phyloP scores from a whole-genome alignment of 805 yeast genomes.

The Aciculoconidium aculeatum region DNA sequence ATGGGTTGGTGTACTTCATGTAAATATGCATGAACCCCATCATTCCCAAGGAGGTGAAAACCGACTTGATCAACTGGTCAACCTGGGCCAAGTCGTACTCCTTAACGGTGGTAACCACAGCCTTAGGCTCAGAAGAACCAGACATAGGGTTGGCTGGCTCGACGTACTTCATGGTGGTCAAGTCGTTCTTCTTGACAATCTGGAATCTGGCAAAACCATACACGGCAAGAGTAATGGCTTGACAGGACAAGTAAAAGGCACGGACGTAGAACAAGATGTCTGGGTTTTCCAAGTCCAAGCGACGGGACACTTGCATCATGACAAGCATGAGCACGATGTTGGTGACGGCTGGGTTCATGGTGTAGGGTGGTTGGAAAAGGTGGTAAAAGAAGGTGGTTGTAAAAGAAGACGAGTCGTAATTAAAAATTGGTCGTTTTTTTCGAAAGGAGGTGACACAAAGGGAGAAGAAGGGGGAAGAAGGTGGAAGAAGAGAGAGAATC shows the following conservation, averaged over 20 bases:
- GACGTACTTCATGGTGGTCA: constrained; percentile 87
- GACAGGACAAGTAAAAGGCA: constrained; percentile 61
- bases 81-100: constrained; percentile 92
- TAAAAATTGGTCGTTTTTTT: not conserved
- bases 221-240: constrained; percentile 54
- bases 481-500: constrained; percentile 1
- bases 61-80: constrained; percentile 70
- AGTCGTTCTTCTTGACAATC: constrained; percentile 74
- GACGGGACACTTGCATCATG: constrained; percentile 93
- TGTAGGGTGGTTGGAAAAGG: constrained; percentile 4
- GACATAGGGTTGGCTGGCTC: constrained; percentile 76
- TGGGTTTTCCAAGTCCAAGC: constrained; percentile 84
- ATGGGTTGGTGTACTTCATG: constrained; percentile 96
- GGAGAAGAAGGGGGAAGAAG: constrained; percentile 3
- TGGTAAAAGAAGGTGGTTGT: not conserved
- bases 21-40: constrained; percentile 97
- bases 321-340: constrained; percentile 87
- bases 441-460: constrained; percentile 1
- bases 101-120: constrained; percentile 86
- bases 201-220: constrained; percentile 59
- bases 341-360: constrained; percentile 82
- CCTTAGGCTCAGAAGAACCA: constrained; percentile 66
- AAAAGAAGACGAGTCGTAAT: too few relatives aligned
- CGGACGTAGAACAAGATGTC: constrained; percentile 68
- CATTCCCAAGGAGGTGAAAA: constrained; percentile 88